Evolutionary conservation across 2,329 filamentous ascomycete genomes (phyloP).

Genomic region (Fusarium sambucinum): DNA sequence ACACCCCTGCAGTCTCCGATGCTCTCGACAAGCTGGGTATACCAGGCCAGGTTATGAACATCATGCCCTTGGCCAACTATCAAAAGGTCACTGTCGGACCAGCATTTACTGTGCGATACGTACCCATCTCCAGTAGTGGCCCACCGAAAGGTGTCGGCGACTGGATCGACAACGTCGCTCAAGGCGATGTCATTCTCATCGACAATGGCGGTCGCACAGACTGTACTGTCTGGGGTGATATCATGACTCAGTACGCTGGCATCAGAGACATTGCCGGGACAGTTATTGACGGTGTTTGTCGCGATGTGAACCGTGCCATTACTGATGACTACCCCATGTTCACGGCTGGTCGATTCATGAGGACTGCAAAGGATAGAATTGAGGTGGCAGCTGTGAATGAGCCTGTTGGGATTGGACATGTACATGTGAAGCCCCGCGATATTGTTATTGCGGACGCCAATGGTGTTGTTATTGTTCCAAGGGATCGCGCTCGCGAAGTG

Average conservation of each 20-base stretch:
- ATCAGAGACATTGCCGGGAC: conserved; percentile 25
- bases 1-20: conserved; percentile 7
- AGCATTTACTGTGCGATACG: conserved; percentile 8
- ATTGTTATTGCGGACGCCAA: conserved; percentile 13
- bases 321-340: conserved; percentile 7
- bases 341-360: conserved; percentile 7
- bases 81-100: neutral
- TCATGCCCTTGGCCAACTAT: conserved; percentile 13
- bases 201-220: conserved; percentile 52
- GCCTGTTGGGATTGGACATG: neutral
- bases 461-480: conserved; percentile 6
- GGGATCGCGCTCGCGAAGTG: conserved; percentile 2
- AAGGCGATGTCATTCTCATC: conserved; percentile 49
- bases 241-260: conserved; percentile 53
- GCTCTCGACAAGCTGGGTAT: conserved; percentile 12
- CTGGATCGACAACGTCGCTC: conserved; percentile 9
- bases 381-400: conserved; percentile 3
- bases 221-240: conserved; percentile 54
- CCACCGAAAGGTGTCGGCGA: neutral
- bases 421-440: conserved; percentile 3
- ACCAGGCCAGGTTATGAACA: neutral
- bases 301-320: conserved; percentile 11
- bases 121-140: neutral
- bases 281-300: conserved; percentile 10
- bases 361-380: conserved; percentile 3